These are phyloP conservation scores for Hypoxylon trugodes DNA, from an alignment of 495 filamentous ascomycete species.

Conservation along the genomic window DNA sequence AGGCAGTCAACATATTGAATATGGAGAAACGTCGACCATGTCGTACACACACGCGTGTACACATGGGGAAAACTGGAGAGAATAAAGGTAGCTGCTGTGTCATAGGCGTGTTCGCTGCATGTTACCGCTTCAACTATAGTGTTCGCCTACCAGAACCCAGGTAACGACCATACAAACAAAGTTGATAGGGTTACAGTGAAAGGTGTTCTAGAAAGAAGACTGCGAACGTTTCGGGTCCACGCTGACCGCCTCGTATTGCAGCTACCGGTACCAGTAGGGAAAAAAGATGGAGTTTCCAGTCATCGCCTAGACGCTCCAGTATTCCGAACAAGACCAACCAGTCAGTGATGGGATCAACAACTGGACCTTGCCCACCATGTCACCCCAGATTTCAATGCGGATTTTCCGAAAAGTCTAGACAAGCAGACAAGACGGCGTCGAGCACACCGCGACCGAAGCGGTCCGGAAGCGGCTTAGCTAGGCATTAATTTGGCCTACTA, in stretches of 20 bases:
- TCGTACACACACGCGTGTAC: slow-evolving; percentile 7
- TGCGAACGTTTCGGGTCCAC: slow-evolving; percentile 16
- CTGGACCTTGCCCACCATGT: slow-evolving; percentile 5
- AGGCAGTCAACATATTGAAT: slow-evolving; percentile 38
- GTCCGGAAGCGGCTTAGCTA: slow-evolving; percentile 13
- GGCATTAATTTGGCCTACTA: slow-evolving; percentile 13
- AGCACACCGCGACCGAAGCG: slow-evolving; percentile 20
- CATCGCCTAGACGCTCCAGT: slow-evolving; percentile 9
- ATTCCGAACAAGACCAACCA: slow-evolving; percentile 20
- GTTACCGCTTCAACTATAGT: slow-evolving; percentile 27
- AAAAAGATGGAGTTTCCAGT: slow-evolving; percentile 23
- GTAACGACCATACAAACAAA: slow-evolving; percentile 21
- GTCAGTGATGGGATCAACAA: slow-evolving; percentile 25
- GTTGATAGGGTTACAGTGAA: slow-evolving; percentile 22
- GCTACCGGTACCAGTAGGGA: slow-evolving; percentile 37
- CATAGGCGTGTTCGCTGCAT: slow-evolving; percentile 18
- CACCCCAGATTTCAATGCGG: slow-evolving; percentile 30
- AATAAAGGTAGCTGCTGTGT: slow-evolving; percentile 10
- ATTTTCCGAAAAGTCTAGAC: slow-evolving; percentile 31
- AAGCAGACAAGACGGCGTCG: slow-evolving; percentile 13
- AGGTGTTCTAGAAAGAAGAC: slow-evolving; percentile 38
- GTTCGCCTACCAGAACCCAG: slow-evolving; percentile 26
- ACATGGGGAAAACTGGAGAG: not conserved
- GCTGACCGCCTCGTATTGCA: slow-evolving; percentile 39
- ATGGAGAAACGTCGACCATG: slow-evolving; percentile 17